Evolutionary conservation across 176 grass and related monocot genomes (phyloP).

Genomic region (Typha latifolia): DNA sequence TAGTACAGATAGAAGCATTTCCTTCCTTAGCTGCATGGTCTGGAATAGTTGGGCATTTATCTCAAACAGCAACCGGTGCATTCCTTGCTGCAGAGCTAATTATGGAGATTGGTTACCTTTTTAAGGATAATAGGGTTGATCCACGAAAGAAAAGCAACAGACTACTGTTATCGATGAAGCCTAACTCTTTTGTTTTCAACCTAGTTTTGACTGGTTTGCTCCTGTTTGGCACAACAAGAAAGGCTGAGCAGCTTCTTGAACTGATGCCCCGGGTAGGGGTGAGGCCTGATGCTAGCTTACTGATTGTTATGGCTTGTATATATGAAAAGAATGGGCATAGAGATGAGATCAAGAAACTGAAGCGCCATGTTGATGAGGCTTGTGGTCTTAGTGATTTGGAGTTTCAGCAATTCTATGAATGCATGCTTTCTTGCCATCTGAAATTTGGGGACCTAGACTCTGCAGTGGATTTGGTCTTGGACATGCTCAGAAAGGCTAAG

Average conservation of each 20-base stretch:
- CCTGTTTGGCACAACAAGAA: constrained; percentile 59
- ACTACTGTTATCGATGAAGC: constrained; percentile 58
- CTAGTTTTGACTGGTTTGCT: constrained; percentile 64
- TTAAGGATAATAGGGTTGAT: constrained; percentile 71
- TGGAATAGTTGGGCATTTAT: constrained; percentile 61
- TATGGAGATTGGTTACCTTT: constrained; percentile 73
- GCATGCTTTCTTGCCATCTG: constrained; percentile 63
- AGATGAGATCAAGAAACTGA: constrained; percentile 69
- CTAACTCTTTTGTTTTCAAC: constrained; percentile 54
- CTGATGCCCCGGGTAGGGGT: constrained; percentile 56
- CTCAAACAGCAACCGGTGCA: constrained; percentile 45
- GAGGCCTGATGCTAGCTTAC: constrained; percentile 46
- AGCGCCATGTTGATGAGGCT: constrained; percentile 59
- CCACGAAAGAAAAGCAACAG: constrained; percentile 62
- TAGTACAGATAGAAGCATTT: constrained; percentile 69
- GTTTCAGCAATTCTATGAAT: constrained; percentile 70
- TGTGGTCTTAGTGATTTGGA: constrained; percentile 56
- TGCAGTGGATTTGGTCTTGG: constrained; percentile 61
- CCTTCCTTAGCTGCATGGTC: constrained; percentile 58
- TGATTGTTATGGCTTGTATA: constrained; percentile 69
- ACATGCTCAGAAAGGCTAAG: constrained; percentile 72
- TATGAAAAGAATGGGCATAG: constrained; percentile 82
- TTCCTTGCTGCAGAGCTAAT: constrained; percentile 64
- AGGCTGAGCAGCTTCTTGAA: constrained; percentile 76
- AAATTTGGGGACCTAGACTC: constrained; percentile 71